Base-by-base conservation (phyloP, 148 eudicot genomes). In the Rhododendron kiyosumense region DNA sequence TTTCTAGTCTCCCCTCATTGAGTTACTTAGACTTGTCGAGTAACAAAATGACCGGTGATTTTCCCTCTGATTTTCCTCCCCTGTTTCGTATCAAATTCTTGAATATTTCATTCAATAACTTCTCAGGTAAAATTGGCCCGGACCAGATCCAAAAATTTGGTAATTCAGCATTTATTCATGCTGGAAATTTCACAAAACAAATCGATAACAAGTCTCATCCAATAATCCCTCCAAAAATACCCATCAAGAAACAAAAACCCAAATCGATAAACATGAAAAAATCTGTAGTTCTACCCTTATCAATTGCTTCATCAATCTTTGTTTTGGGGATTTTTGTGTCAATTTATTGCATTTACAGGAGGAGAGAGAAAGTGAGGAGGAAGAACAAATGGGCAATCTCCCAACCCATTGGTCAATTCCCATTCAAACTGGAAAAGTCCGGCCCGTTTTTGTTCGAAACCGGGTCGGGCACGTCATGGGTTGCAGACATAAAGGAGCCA, bases 391-490 rank as follows among this genome's bases (percentile, higher is more conserved):
- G 98, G 98, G 93, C 94, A 30, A 96, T 96, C 30, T 96, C 98
- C 3, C 93, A 89, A 49, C 98, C 98, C 2, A 69, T 86, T 5
- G 92, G 90, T 10, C 94, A 92, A 83, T 43, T 85, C 4, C 90
- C 93, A 1, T 92, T 89, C 86, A 92, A 92, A 82, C 81, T 92
- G 32, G 98, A 94, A 3, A 94, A 89, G 90, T 94, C 98, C 15
- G 99, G 99, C 30, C 99, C 99, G 75, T 95, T 97, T 87, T 84
- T 92, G 14, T 97, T 97, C 84, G 96, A 94, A 61, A 95, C 98
- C 0, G 95, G 90, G 78, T 93, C 99, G 69, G 98, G 99, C 1
- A 80, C 95, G 7, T 92, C 95, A 11, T 97, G 99, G 99, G 92
- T 91, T 2, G 98, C 92, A 0, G 98, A 95, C 59, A 86, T 97